These are phyloP conservation scores for Anthostomella pinea DNA, from an alignment of 2,329 filamentous ascomycete species.

Conservation along the genomic window DNA sequence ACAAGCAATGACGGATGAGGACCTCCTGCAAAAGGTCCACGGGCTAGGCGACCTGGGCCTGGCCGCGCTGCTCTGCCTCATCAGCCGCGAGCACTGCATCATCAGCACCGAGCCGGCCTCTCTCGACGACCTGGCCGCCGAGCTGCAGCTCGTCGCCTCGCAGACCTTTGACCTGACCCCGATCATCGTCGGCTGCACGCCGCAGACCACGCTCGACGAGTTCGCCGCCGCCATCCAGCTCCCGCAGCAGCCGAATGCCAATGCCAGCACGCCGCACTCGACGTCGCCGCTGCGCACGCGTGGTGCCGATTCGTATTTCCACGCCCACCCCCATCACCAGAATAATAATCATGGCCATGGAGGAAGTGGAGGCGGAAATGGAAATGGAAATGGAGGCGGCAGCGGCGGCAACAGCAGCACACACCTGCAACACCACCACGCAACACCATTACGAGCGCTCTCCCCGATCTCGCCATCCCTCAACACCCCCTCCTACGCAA, in stretches of 20 bases:
- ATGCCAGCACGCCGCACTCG: slow-evolving; percentile 22
- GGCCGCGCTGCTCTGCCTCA: slow-evolving; percentile 76
- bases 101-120: slow-evolving; percentile 66
- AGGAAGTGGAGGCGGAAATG: too few relatives aligned
- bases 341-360: too few relatives aligned
- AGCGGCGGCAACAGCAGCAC: slow-evolving; percentile 6
- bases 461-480: not conserved
- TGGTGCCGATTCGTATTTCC: slow-evolving; percentile 17
- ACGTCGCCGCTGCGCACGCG: slow-evolving; percentile 24
- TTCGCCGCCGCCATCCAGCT: slow-evolving; percentile 71
- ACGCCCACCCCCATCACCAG: slow-evolving; percentile 1
- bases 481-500: slow-evolving; percentile 5
- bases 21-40: slow-evolving; percentile 67
- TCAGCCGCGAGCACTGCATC: slow-evolving; percentile 83
- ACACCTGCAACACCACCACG: slow-evolving; percentile 3
- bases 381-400: too few relatives aligned
- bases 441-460: not conserved
- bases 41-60: slow-evolving; percentile 84
- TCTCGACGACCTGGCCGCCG: slow-evolving; percentile 67
- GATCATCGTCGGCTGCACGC: slow-evolving; percentile 68
- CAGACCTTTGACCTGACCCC: slow-evolving; percentile 71
- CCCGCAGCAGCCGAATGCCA: slow-evolving; percentile 27
- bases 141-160: slow-evolving; percentile 68
- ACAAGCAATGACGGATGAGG: slow-evolving; percentile 56
- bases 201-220: slow-evolving; percentile 73